A percentile compares a stretch with the other conserved stretches of the same genome.
Conservation (phyloP, 129 eudicot genomes). For the Tagetes erecta region DNA sequence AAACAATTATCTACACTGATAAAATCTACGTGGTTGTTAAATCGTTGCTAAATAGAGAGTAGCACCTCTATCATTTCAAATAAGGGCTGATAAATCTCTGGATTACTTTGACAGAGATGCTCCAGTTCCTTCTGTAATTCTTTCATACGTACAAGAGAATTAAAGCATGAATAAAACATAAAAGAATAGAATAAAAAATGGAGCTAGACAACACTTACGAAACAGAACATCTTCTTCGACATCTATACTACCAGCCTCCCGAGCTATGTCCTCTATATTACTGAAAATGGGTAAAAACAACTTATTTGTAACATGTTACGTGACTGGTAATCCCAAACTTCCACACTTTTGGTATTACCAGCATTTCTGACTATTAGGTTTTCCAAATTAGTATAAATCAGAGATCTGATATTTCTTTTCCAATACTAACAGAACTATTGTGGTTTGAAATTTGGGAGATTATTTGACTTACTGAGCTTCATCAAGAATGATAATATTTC, state of each 20-base stretch:
- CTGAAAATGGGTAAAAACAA: constrained; percentile 41
- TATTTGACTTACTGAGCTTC: constrained; percentile 89
- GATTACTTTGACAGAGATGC: constrained; percentile 46
- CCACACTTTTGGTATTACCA: constrained; percentile 15
- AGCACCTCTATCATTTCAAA: constrained; percentile 75
- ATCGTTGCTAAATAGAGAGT: background rate
- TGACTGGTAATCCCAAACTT: constrained; percentile 6
- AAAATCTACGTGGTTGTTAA: constrained; percentile 14
- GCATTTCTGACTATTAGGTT: constrained; percentile 9
- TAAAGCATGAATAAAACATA: constrained; percentile 8
- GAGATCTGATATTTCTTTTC: background rate
- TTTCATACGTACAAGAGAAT: constrained; percentile 39
- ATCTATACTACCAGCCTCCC: constrained; percentile 84
- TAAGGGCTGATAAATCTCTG: constrained; percentile 68
- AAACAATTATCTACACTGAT: constrained; percentile 3
- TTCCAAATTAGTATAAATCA: constrained; percentile 12
- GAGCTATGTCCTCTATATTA: constrained; percentile 89
- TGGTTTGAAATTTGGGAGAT: constrained; percentile 17
- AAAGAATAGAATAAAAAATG: background rate
- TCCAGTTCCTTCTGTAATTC: constrained; percentile 71
- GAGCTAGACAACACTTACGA: constrained; percentile 51
- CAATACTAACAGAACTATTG: background rate
- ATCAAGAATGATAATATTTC: constrained; percentile 86
- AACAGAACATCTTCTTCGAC: constrained; percentile 67
- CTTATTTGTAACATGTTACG: background rate